These are phyloP conservation scores for Penicillium sp. DNA, from an alignment of 2,329 filamentous ascomycete species.

Conservation along the genomic window DNA sequence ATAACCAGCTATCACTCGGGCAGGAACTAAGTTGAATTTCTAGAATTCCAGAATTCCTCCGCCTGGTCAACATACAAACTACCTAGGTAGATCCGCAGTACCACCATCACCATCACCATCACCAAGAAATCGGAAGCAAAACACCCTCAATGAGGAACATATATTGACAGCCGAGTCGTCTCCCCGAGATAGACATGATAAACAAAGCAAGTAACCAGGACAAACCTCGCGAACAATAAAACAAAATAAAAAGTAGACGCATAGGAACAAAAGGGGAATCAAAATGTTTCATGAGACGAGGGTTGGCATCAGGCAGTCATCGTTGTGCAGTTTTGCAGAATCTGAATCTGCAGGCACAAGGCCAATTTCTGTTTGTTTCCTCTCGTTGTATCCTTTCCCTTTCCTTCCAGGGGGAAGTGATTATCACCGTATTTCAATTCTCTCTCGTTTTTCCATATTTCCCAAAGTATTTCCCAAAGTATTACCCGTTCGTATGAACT, in stretches of 20 bases:
- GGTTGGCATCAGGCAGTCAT: conserved; percentile 33
- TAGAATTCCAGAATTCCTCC: neutral
- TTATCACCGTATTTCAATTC: neutral
- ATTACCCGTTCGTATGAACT: conserved; percentile 12
- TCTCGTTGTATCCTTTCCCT: conserved; percentile 1
- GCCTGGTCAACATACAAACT: no score
- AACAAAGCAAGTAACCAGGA: conserved; percentile 19
- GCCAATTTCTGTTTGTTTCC: neutral
- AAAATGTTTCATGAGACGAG: conserved; percentile 40
- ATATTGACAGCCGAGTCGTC: conserved; percentile 32
- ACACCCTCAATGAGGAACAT: conserved; percentile 14
- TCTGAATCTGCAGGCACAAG: conserved; percentile 4
- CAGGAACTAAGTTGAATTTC: neutral
- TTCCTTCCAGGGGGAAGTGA: neutral
- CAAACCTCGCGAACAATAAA: conserved; percentile 24
- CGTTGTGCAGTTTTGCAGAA: conserved; percentile 14
- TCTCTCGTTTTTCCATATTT: neutral
- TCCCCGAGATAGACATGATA: conserved; percentile 22
- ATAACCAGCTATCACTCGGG: neutral
- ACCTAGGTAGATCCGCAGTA: no score
- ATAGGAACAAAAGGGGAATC: conserved; percentile 39
- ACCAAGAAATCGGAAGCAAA: conserved; percentile 6
- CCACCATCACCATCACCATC: neutral
- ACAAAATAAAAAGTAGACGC: conserved; percentile 12
- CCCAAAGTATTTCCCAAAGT: neutral